Percentiles rank a stretch among this genome's conserved stretches.
Evolutionary conservation across 2,329 filamentous ascomycete genomes (phyloP).

Genomic region (Cercospora sp.): DNA sequence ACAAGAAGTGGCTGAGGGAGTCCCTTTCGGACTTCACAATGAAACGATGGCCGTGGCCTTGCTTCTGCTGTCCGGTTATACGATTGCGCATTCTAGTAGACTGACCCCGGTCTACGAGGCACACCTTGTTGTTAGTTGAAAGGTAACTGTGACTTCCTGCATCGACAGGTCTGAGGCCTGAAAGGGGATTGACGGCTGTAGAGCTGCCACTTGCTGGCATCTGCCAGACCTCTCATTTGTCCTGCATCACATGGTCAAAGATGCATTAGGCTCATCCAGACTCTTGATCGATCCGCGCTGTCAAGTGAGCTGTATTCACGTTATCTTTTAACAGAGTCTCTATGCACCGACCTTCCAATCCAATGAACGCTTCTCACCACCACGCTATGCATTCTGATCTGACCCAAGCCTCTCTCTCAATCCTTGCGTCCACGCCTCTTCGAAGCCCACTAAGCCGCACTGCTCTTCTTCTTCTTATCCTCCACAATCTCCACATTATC

Average conservation of each 20-base stretch:
- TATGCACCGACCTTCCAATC: not conserved
- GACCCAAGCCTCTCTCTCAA: not conserved
- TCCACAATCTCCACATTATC: constrained; percentile 94
- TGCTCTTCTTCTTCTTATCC: constrained; percentile 86
- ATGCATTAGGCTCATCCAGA: not conserved
- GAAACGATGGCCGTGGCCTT: not conserved
- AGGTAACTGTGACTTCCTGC: not conserved
- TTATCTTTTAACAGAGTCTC: not conserved
- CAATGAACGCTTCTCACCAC: not conserved
- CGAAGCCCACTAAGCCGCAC: not conserved
- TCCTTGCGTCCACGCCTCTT: not conserved
- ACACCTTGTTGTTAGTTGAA: not conserved
- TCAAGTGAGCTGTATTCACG: not conserved
- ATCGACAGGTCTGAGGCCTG: not conserved
- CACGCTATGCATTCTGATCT: constrained; percentile 1
- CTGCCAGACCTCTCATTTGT: no score
- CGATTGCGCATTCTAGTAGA: not conserved
- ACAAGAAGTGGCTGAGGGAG: not conserved
- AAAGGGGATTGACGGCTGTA: not conserved
- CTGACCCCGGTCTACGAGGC: not conserved
- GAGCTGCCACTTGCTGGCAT: not conserved
- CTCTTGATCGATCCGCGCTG: not conserved
- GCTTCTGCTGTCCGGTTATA: not conserved
- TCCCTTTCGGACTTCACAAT: not conserved
- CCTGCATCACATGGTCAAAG: no score